Evolutionary conservation across 1,139 yeast species (phyloP), one percentile per base, ranked within the genome.

Genomic region (Sugiyamaella novakii): DNA sequence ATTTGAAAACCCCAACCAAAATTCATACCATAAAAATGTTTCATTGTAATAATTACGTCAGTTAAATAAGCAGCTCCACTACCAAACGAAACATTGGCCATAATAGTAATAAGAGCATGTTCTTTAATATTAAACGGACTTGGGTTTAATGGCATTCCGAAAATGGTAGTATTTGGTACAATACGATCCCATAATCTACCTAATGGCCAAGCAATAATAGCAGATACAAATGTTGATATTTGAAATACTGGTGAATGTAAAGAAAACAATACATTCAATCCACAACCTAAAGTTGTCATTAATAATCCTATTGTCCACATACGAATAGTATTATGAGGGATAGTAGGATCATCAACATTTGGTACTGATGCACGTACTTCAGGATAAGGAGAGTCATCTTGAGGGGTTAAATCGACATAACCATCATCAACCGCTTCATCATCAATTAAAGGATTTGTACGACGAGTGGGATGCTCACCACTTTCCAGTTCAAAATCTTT

Each of bases 341-440:
- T 58, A 1, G 69, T 53, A 1, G 75, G 71, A 61, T 81, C 83
- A 61, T 82, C 87, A 21, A 72, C 68, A 30, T 81, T 75, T 2
- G 86, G 84, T 33, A 83, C 86, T 3, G 86, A 76, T 4, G 86
- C 85, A 60, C 87, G 74, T 35, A 83, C 88, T 62, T 83, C 87
- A 0, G 86, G 81, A 61, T 79, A 80, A 6, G 85, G 83, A 17
- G 84, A 79, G 60, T 82, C 83, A 59, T 79, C 65, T 34, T 59
- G 59, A 1, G 64, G 59, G 76, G 59, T 72, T 76, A 52, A 72
- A 75, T 43, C 80, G 73, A 59, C 48, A 40, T 58, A 59, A n/a
- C 52, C 61, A 10, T 24, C 37, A 18, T 21, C 43, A 7, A 35
- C 34, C n/a, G 14, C 18, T 14, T 19, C 12, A 29, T 35, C 41